These are phyloP conservation scores for Xylariaceae sp. DNA, from an alignment of 2,329 filamentous ascomycete species.

Conservation along the genomic window DNA sequence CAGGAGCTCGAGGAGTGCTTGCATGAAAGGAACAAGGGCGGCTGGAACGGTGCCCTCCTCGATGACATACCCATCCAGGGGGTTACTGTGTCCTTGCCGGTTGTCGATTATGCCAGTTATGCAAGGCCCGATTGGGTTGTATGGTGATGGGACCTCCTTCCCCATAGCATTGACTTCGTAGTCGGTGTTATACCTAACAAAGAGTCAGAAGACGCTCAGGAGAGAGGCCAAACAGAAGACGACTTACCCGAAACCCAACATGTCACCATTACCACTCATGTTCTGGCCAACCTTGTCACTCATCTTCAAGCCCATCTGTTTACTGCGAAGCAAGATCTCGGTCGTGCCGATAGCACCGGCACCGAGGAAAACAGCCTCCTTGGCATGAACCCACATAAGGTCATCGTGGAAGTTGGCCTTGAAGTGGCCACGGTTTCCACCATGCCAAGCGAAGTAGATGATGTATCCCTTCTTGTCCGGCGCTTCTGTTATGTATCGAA, in stretches of 20 bases:
- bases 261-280: constrained; percentile 64
- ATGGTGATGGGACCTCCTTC: constrained; percentile 41
- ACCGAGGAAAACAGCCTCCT: constrained; percentile 60
- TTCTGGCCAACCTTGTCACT: constrained; percentile 53
- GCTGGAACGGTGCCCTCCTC: constrained; percentile 58
- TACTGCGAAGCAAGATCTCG: constrained; percentile 59
- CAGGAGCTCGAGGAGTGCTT: constrained; percentile 51
- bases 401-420: constrained; percentile 50
- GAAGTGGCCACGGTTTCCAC: constrained; percentile 51
- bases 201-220: constrained; percentile 18
- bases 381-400: constrained; percentile 63
- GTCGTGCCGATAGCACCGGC: constrained; percentile 61
- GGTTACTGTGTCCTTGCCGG: constrained; percentile 46
- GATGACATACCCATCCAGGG: constrained; percentile 57
- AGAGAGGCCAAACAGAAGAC: not conserved
- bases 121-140: constrained; percentile 54
- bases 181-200: constrained; percentile 52
- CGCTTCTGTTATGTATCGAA: constrained; percentile 55
- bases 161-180: constrained; percentile 53
- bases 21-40: constrained; percentile 51
- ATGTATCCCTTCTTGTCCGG: constrained; percentile 51
- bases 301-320: constrained; percentile 51
- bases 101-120: constrained; percentile 60
- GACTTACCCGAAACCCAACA: constrained; percentile 55
- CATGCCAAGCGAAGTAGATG: constrained; percentile 61